Evolutionary conservation across 306 rosid genomes (phyloP), one percentile per base, ranked within the genome.

Genomic region (Biancaea sappan): DNA sequence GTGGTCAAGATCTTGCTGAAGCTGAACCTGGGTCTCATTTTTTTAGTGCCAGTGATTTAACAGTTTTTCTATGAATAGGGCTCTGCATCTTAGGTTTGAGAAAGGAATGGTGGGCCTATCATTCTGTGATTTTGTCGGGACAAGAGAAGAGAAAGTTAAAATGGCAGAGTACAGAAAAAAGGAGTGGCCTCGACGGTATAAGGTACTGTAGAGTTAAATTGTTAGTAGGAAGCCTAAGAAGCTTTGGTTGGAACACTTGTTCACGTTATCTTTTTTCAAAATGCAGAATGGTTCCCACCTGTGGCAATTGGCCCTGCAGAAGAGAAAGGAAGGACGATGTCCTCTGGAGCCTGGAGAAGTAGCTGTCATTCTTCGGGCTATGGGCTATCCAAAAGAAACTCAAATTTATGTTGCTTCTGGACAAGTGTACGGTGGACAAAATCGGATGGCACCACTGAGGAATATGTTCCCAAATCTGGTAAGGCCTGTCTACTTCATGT

Each of bases 341-440:
- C 99, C 99, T 62, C 93, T 92, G 73, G 99, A 94, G 82, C 99
- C 99, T 60, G 97, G 90, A 54, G 99, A 94, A 90, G 99, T 94
- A 81, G 99, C 99, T 29, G 96, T 94, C 37, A 87, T 94, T 84
- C 99, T 94, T 51, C 90, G 99, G 32, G 99, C 99, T 62, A 87
- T 94, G 97, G 99, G 99, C 71, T 94, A 94, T 79, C 91, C 96
- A 0, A 94, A 90, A 81, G 99, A 94, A 83, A 94, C 99, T 35
- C 99, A 94, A 86, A 94, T 94, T 74, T 94, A 94, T 74, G 99
- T 94, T 56, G 99, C 97, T 78, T 94, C 99, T 48, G 99, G 99
- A 35, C 97, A 94, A 83, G 99, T 94, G 74, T 94, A 94, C 66
- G 99, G 99, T 64, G 99, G 99, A 67, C 97, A 92, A 84, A 94